Evolutionary conservation across 768 basidiomycete species (phyloP).

Genomic region (Pluteus cervinus): DNA sequence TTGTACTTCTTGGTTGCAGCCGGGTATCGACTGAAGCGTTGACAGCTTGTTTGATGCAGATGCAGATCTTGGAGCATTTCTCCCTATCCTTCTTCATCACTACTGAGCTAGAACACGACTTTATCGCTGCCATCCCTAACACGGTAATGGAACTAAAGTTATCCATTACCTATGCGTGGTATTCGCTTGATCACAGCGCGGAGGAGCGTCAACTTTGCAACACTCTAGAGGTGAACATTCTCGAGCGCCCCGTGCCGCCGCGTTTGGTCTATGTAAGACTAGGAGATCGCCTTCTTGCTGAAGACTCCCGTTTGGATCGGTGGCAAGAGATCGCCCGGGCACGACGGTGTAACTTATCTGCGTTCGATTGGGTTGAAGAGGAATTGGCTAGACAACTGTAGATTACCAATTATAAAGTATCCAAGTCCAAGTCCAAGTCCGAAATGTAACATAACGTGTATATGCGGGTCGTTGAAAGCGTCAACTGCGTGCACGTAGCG

Average conservation of each 20-base stretch:
- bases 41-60: constrained; percentile 18
- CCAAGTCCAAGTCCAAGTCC: too few relatives aligned
- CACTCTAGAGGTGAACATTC: constrained; percentile 18
- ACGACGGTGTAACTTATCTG: too few relatives aligned
- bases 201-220: constrained; percentile 26
- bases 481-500: too few relatives aligned
- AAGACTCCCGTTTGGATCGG: too few relatives aligned
- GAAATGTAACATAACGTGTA: too few relatives aligned
- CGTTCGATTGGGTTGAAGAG: too few relatives aligned
- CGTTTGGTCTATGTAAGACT: constrained; percentile 11
- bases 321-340: too few relatives aligned
- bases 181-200: constrained; percentile 18
- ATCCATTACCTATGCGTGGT: constrained; percentile 27
- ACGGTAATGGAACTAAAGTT: constrained; percentile 27
- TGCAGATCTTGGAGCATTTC: constrained; percentile 26
- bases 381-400: too few relatives aligned
- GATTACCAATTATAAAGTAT: too few relatives aligned
- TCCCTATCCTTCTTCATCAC: constrained; percentile 29
- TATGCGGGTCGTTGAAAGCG: too few relatives aligned
- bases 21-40: constrained; percentile 23
- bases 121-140: constrained; percentile 22
- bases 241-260: background rate
- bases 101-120: constrained; percentile 23
- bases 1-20: constrained; percentile 29
- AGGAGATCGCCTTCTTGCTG: constrained; percentile 37